Conservation (phyloP, 495 filamentous ascomycete species). For the Penicillium chermesinum region DNA sequence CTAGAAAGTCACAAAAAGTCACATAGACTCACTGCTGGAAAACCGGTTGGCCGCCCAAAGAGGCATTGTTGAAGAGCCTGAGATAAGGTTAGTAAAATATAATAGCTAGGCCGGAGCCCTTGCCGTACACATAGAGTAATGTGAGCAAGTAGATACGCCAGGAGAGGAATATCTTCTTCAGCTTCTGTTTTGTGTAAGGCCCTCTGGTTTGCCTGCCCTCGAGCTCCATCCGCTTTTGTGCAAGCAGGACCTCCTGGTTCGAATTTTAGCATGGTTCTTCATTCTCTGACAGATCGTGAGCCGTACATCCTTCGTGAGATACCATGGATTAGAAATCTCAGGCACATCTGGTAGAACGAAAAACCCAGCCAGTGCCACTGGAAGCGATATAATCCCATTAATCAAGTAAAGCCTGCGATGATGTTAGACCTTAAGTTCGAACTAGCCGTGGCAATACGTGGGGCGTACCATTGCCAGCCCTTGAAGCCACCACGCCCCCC, state of each 20-base stretch:
- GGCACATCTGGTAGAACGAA: constrained; percentile 58
- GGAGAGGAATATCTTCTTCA: constrained; percentile 50
- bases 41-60: constrained; percentile 27
- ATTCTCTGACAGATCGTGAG: not conserved
- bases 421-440: not conserved
- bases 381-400: constrained; percentile 44
- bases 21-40: constrained; percentile 32
- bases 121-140: constrained; percentile 36
- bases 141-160: constrained; percentile 49
- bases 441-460: not conserved
- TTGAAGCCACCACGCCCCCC: constrained; percentile 44
- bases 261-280: not conserved
- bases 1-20: not conserved
- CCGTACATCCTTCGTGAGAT: constrained; percentile 34
- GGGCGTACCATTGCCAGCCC: constrained; percentile 41
- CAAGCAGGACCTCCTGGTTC: constrained; percentile 39
- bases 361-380: constrained; percentile 49
- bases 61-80: constrained; percentile 38
- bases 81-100: not conserved
- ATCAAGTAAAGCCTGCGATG: constrained; percentile 34
- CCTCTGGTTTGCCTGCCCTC: constrained; percentile 41
- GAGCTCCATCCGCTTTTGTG: constrained; percentile 42
- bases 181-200: constrained; percentile 42
- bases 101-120: not conserved
- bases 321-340: constrained; percentile 53